Evolutionary conservation across 2,329 filamentous ascomycete species (phyloP).

Genomic region (Curvularia sp.): DNA sequence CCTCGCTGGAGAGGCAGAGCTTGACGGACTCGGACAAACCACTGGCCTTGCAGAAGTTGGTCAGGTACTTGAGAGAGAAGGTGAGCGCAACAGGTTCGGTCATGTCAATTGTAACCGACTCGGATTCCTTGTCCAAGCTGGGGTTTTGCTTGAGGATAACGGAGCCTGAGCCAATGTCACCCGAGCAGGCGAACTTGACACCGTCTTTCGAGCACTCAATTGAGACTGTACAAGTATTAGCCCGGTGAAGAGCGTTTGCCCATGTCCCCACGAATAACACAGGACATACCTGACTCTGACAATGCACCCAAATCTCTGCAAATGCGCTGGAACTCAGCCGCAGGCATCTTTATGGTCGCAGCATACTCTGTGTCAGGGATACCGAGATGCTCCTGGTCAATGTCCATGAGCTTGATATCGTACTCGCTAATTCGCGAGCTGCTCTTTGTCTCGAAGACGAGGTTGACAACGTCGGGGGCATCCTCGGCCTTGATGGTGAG

Average conservation of each 20-base stretch:
- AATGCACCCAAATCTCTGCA: conserved; percentile 89
- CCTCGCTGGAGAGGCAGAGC: conserved; percentile 94
- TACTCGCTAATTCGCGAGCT: conserved; percentile 97
- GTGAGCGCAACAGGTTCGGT: conserved; percentile 92
- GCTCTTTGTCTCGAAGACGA: conserved; percentile 89
- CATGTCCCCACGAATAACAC: background rate
- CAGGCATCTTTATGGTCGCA: conserved; percentile 87
- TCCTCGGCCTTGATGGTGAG: conserved; percentile 98
- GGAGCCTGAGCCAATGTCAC: conserved; percentile 94
- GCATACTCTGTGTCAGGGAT: conserved; percentile 99
- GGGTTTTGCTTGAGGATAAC: conserved; percentile 90
- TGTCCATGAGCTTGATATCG: conserved; percentile 99
- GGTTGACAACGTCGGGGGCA: conserved; percentile 91
- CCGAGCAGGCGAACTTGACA: conserved; percentile 90
- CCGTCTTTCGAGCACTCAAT: conserved; percentile 98
- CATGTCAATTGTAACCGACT: conserved; percentile 87
- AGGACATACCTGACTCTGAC: conserved; percentile 85
- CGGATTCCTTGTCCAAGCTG: conserved; percentile 85
- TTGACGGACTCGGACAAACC: conserved; percentile 82
- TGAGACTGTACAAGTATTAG: conserved; percentile 67
- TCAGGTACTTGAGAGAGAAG: conserved; percentile 98
- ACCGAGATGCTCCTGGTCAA: conserved; percentile 98
- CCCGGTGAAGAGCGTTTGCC: conserved; percentile 12
- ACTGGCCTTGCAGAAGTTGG: conserved; percentile 99
- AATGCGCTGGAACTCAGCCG: conserved; percentile 90